Evolutionary conservation across 805 yeast genomes (phyloP).

Genomic region (Saturnispora galanensis): DNA sequence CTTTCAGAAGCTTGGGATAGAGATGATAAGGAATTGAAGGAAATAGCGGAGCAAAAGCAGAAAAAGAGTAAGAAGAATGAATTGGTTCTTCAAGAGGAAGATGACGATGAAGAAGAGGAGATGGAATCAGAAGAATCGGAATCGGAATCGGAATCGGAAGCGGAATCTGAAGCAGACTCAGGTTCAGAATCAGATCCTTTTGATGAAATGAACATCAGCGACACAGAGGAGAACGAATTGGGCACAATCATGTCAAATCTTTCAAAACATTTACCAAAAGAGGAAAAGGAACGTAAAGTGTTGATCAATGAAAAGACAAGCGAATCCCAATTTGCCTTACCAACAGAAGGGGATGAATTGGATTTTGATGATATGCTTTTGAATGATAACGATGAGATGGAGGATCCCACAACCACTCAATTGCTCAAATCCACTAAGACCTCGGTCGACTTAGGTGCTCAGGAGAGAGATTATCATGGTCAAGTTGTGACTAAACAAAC

Average conservation of each 20-base stretch:
- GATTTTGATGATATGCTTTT: conserved; percentile 69
- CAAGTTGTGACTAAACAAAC: conserved; percentile 8
- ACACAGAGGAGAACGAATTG: conserved; percentile 41
- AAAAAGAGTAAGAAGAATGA: conserved; percentile 12
- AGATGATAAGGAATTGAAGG: conserved; percentile 43
- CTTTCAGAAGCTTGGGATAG: conserved; percentile 86
- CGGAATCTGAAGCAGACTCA: conserved; percentile 16
- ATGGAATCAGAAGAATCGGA: conserved; percentile 11
- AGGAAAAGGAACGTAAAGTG: conserved; percentile 33
- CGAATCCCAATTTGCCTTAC: conserved; percentile 64
- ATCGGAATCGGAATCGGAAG: conserved; percentile 5
- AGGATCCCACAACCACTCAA: conserved; percentile 34
- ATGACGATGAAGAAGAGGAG: conserved; percentile 22
- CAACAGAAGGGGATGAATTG: conserved; percentile 49
- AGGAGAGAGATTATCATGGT: conserved; percentile 20
- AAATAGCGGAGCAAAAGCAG: conserved; percentile 1
- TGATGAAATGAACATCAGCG: conserved; percentile 20
- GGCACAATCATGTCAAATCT: conserved; percentile 36
- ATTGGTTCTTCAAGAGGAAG: conserved; percentile 15
- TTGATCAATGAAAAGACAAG: conserved; percentile 43
- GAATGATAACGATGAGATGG: conserved; percentile 21
- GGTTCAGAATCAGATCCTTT: conserved; percentile 21
- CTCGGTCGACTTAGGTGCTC: conserved; percentile 17
- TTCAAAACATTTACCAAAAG: conserved; percentile 26
- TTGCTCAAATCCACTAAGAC: conserved; percentile 21